Evolutionary conservation across 768 basidiomycete species (phyloP).

Genomic region (Termitomyces sp.): DNA sequence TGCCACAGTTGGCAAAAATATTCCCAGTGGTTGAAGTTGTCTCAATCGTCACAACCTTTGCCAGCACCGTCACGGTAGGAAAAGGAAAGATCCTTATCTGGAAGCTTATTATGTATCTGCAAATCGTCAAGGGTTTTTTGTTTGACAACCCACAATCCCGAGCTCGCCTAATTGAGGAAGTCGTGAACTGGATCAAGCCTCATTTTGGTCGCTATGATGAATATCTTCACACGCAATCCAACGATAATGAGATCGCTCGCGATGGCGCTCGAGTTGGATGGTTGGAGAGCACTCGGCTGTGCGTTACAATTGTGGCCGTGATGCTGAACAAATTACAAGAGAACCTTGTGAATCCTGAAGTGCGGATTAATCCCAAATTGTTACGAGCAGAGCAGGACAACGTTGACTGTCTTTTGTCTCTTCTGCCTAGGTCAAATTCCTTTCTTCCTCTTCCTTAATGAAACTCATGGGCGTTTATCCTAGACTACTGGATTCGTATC

Average conservation of each 20-base stretch:
- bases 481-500: constrained; percentile 84
- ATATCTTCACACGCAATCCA: constrained; percentile 53
- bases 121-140: constrained; percentile 83
- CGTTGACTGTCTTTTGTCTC: constrained; percentile 75
- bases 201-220: constrained; percentile 93
- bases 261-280: constrained; percentile 80
- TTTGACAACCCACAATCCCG: constrained; percentile 83
- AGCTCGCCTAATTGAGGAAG: constrained; percentile 74
- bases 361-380: constrained; percentile 54
- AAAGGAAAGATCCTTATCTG: constrained; percentile 90
- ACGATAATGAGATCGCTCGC: constrained; percentile 59
- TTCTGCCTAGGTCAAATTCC: constrained; percentile 72
- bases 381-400: constrained; percentile 87
- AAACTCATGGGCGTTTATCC: constrained; percentile 4
- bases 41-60: constrained; percentile 81
- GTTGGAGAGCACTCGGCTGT: constrained; percentile 88
- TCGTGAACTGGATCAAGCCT: constrained; percentile 93
- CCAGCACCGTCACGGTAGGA: constrained; percentile 68
- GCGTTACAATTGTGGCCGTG: constrained; percentile 81
- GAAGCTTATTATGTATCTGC: constrained; percentile 92
- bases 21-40: constrained; percentile 82
- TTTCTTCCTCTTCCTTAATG: background rate
- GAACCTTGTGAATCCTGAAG: constrained; percentile 62
- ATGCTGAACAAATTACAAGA: constrained; percentile 90
- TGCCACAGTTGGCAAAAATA: constrained; percentile 82